phyloP scores from a whole-genome alignment of 768 basidiomycete genomes.

The Vararia minispora region DNA sequence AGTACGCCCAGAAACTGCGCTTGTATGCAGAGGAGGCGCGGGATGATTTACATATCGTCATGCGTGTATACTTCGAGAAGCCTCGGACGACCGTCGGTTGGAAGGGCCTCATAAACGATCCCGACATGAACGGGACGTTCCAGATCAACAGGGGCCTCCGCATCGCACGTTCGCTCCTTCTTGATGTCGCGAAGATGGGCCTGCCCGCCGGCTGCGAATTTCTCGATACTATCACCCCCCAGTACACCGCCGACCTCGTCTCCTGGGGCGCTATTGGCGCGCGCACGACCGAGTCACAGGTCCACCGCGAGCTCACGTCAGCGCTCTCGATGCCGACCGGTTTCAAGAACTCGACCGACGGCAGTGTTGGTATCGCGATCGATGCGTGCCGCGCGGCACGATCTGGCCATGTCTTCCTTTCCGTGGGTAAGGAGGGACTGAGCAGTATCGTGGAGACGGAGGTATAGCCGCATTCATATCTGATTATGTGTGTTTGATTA shows the following conservation, averaged over 20 bases:
- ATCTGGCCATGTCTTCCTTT: slow-evolving; percentile 88
- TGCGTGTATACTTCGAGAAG: slow-evolving; percentile 99
- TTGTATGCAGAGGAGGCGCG: slow-evolving; percentile 71
- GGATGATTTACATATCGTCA: slow-evolving; percentile 87
- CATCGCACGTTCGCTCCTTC: slow-evolving; percentile 72
- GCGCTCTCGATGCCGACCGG: slow-evolving; percentile 93
- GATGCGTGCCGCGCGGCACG: slow-evolving; percentile 93
- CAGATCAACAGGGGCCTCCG: slow-evolving; percentile 96
- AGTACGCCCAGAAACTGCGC: slow-evolving; percentile 74
- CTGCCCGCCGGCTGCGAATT: slow-evolving; percentile 97
- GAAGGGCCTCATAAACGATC: slow-evolving; percentile 99
- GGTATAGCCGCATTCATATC: slow-evolving; percentile 24
- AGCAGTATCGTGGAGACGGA: slow-evolving; percentile 93
- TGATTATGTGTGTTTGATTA: background rate
- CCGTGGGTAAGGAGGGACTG: slow-evolving; percentile 93
- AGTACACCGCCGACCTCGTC: slow-evolving; percentile 89
- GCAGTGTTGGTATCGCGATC: slow-evolving; percentile 80
- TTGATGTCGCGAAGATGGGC: slow-evolving; percentile 85
- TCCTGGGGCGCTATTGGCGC: slow-evolving; percentile 97
- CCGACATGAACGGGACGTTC: slow-evolving; percentile 86
- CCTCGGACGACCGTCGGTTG: slow-evolving; percentile 94
- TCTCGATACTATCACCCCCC: slow-evolving; percentile 64
- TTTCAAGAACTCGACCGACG: slow-evolving; percentile 98
- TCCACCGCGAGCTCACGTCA: slow-evolving; percentile 81
- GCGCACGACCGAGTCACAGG: slow-evolving; percentile 86